Base-by-base conservation (phyloP, 768 basidiomycete genomes). In the Mycena pura region DNA sequence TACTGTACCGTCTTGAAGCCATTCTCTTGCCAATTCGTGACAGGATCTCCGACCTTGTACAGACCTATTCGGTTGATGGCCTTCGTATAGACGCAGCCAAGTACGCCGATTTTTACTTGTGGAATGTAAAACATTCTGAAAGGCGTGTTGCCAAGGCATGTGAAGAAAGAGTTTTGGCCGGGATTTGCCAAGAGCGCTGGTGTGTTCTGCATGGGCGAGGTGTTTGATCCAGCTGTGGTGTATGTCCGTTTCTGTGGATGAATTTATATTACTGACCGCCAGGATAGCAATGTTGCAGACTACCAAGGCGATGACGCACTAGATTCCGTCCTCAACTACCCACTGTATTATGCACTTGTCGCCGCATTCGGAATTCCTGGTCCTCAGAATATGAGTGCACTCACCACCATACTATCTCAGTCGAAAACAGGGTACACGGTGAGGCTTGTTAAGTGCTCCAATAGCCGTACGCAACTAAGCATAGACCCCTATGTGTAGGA, bases 181-280 rank as follows among this genome's bases (percentile, higher is more conserved):
- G 69, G 69, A 6, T 94, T 95, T 69, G 87, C 86, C 66, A 76
- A 73, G 43, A 85, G 84, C n/a, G 90, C 92, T 0, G 91, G 88
- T 13, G 89, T 94, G 10, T 94, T 90, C 76, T 94, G 91, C 68
- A 89, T 94, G 53, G 94, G 94, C 38, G 93, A 95, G 75, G 89
- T 95, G 45, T 86, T 80, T 66, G 81, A 85, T 43, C 70, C 77
- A 50, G 77, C 87, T 49, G 73, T 86, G 45, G 73, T 78, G 88
- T 89, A 69, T 34, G 71, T 32, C 21, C 19, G 19, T 32, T 25
- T 41, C 25, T 29, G 56, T 24, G 15, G 27, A 51, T 28, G 13
- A 5, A 22, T 21, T 22, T 47, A 22, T 29, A 28, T 29, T 25
- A 32, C 36, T 47, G 22, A 62, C 52, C 60, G 21, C 24, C 29